A percentile compares a stretch with the other conserved stretches of the same genome.
phyloP scores from a whole-genome alignment of 352 stramenopile genomes.

The Globisporangium acanthophoron region DNA sequence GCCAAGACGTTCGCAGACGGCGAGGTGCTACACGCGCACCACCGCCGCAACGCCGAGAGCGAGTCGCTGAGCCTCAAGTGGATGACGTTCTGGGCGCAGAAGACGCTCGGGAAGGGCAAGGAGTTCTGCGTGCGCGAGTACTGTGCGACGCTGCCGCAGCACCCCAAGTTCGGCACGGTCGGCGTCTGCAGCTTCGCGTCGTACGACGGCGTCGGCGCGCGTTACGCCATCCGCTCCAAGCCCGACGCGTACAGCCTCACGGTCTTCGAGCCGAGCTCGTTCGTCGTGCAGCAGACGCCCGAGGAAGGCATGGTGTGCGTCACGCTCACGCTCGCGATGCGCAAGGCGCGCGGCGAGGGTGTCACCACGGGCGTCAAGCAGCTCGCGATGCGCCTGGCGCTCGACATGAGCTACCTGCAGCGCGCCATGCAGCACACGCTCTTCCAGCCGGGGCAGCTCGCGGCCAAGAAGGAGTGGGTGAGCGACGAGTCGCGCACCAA shows the following conservation, averaged over 20 bases:
- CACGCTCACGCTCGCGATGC: slow-evolving; percentile 72
- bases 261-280: slow-evolving; percentile 68
- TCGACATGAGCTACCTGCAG: slow-evolving; percentile 52
- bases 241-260: slow-evolving; percentile 75
- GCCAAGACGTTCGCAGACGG: slow-evolving; percentile 69
- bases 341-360: slow-evolving; percentile 67
- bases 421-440: slow-evolving; percentile 62
- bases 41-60: slow-evolving; percentile 19
- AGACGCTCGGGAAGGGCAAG: slow-evolving; percentile 73
- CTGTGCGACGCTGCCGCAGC: slow-evolving; percentile 49
- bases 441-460: slow-evolving; percentile 57
- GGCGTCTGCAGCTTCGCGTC: slow-evolving; percentile 76
- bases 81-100: slow-evolving; percentile 70
- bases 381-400: slow-evolving; percentile 53
- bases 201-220: slow-evolving; percentile 71
- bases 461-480: slow-evolving; percentile 76
- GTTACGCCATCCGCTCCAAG: slow-evolving; percentile 67
- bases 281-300: slow-evolving; percentile 62
- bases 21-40: slow-evolving; percentile 70
- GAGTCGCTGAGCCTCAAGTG: slow-evolving; percentile 84
- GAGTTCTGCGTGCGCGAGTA: slow-evolving; percentile 84
- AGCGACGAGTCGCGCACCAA: slow-evolving; percentile 67
- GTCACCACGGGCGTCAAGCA: slow-evolving; percentile 69
- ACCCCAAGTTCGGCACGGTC: slow-evolving; percentile 52
- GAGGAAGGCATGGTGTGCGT: slow-evolving; percentile 65